Evolutionary conservation across 2,329 filamentous ascomycete genomes (phyloP), one percentile per base, ranked within the genome.

Genomic region (Talaromyces sp.): DNA sequence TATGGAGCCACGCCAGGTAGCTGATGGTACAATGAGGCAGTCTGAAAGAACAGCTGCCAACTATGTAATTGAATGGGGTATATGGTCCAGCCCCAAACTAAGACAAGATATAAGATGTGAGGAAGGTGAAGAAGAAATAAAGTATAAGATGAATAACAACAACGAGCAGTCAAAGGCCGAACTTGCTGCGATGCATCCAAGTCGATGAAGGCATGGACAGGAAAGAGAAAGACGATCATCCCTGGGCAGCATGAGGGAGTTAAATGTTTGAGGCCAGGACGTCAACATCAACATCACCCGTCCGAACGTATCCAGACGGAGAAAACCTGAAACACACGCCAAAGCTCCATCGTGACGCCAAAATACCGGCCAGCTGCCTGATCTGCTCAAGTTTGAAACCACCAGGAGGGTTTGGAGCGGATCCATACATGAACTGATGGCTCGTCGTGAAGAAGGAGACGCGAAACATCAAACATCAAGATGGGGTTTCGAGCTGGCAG

Each of bases 241-340:
- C 62, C 69, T 62, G 69, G 74, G 67, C 64, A 70, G 65, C 58
- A 65, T 64, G 67, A 72, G 69, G 70, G 70, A 70, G 71, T 76
- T 77, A 76, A 77, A 76, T 77, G 72, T 60, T 61, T 63, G 63
- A 64, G 66, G 65, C 29, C 59, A 57, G 19, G 31, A 43, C 17
- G 32, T 35, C 24, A 43, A 68, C 64, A 65, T 69, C 68, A 67
- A 67, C 64, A 68, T 65, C 58, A 60, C 58, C 63, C 57, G 61
- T 64, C 65, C 66, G 66, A 62, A 66, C 50, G 63, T 65, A 60
- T 58, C 65, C 67, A 69, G 69, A 68, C 66, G 29, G 67, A 62
- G 70, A 63, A 71, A 71, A 72, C 64, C 64, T 76, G 74, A 76
- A 76, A 76, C 74, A 74, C 70, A 67, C 65, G 69, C 67, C 67